These are phyloP conservation scores for Acanthamoeba divionensis DNA, from an alignment of 208 protist species.

Conservation along the genomic window DNA sequence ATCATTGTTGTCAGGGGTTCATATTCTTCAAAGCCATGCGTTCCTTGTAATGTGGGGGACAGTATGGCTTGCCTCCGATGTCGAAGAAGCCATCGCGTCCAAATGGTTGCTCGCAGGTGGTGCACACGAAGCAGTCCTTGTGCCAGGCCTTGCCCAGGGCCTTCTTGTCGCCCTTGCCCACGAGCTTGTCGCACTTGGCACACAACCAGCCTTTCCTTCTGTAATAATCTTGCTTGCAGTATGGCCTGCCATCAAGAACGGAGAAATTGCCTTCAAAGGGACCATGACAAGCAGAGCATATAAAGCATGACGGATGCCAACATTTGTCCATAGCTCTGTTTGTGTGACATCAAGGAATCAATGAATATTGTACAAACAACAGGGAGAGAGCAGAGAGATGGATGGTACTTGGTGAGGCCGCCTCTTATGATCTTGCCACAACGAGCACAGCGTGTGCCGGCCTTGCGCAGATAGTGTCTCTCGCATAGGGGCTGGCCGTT, in stretches of 20 bases:
- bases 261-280: conserved; percentile 43
- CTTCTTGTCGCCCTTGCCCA: conserved; percentile 38
- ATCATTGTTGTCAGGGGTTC: neutral
- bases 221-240: conserved; percentile 49
- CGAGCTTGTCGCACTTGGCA: conserved; percentile 25
- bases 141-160: conserved; percentile 51
- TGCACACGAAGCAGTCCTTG: conserved; percentile 49
- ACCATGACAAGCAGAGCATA: conserved; percentile 16
- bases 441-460: conserved; percentile 1
- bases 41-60: conserved; percentile 12
- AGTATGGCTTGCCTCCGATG: neutral
- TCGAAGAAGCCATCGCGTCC: conserved; percentile 47
- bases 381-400: neutral
- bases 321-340: conserved; percentile 6
- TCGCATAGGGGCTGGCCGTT: neutral
- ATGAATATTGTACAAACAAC: neutral
- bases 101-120: conserved; percentile 24
- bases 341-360: neutral
- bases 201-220: conserved; percentile 52
- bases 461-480: conserved; percentile 20
- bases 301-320: conserved; percentile 31
- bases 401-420: neutral
- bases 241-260: neutral
- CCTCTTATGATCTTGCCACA: neutral
- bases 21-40: neutral